Evolutionary conservation across 176 grass and related monocot species (phyloP).

Genomic region (Aegilops umbellulata): DNA sequence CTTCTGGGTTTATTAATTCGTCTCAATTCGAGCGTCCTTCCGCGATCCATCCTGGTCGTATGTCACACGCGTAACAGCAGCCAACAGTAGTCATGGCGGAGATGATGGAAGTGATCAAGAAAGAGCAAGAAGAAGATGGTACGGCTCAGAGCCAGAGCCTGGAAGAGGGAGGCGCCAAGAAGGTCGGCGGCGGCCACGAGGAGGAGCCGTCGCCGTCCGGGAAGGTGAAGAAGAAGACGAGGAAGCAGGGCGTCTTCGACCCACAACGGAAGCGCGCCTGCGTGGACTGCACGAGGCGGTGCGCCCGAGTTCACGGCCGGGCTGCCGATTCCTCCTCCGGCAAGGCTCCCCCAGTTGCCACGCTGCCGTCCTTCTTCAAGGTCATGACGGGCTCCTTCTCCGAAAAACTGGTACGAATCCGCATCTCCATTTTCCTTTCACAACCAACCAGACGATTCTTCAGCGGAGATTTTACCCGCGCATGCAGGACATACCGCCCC

Average conservation of each 20-base stretch:
- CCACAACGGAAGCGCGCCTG: slow-evolving; percentile 34
- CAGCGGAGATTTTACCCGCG: neutral
- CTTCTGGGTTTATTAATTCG: neutral
- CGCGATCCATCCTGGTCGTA: neutral
- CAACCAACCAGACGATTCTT: neutral
- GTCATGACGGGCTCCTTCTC: slow-evolving; percentile 72
- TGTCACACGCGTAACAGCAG: neutral
- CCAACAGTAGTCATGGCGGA: neutral
- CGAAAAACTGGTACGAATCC: slow-evolving; percentile 41
- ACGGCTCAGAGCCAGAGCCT: neutral
- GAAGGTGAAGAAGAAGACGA: slow-evolving; percentile 18
- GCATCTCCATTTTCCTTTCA: neutral
- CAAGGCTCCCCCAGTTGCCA: neutral
- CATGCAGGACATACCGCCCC: slow-evolving; percentile 57
- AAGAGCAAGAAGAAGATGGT: slow-evolving; percentile 21
- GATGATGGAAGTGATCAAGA: slow-evolving; percentile 8
- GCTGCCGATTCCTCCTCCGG: neutral
- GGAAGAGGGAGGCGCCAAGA: neutral
- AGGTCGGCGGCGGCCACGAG: neutral
- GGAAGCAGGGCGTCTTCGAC: slow-evolving; percentile 19
- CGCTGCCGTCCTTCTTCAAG: slow-evolving; percentile 64
- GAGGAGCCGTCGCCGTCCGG: neutral
- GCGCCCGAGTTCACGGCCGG: slow-evolving; percentile 28
- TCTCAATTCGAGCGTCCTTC: neutral
- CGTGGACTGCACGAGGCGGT: slow-evolving; percentile 45